Evolutionary conservation across 208 protist genomes (phyloP).

Genomic region (Wallacemonas rigidus): DNA sequence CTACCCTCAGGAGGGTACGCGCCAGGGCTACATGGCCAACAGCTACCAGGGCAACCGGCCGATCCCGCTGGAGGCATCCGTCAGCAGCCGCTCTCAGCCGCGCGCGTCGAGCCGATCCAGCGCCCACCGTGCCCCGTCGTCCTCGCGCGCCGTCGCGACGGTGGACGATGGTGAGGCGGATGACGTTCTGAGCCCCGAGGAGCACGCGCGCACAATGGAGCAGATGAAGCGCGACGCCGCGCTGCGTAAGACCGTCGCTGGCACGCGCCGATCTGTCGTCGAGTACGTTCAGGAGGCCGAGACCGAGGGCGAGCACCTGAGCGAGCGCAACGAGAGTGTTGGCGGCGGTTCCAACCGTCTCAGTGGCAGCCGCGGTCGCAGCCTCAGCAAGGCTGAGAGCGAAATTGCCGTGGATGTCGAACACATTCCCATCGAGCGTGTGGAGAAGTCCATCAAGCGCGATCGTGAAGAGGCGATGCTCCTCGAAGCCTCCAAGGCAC

Average conservation of each 20-base stretch:
- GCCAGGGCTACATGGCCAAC: slow-evolving; percentile 16
- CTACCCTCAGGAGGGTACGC: slow-evolving; percentile 23
- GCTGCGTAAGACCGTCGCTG: slow-evolving; percentile 46
- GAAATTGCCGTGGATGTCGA: slow-evolving; percentile 21
- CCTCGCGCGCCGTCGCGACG: slow-evolving; percentile 18
- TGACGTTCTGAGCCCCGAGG: slow-evolving; percentile 22
- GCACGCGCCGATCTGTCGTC: slow-evolving; percentile 35
- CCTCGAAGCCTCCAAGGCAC: slow-evolving; percentile 4
- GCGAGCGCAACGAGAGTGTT: slow-evolving; percentile 3
- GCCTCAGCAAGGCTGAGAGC: slow-evolving; percentile 16
- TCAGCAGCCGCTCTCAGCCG: slow-evolving; percentile 12
- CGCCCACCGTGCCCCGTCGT: slow-evolving; percentile 24
- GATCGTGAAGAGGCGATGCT: slow-evolving; percentile 28
- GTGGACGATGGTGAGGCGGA: not conserved
- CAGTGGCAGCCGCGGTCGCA: slow-evolving; percentile 15
- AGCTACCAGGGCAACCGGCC: slow-evolving; percentile 11
- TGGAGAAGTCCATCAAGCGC: slow-evolving; percentile 41
- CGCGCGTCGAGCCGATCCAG: slow-evolving; percentile 18
- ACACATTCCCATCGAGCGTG: slow-evolving; percentile 25
- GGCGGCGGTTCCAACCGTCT: slow-evolving; percentile 1
- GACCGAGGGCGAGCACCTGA: slow-evolving; percentile 4
- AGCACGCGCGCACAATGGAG: slow-evolving; percentile 18
- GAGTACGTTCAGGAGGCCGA: slow-evolving; percentile 29
- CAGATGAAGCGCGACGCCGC: slow-evolving; percentile 21
- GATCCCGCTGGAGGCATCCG: slow-evolving; percentile 1